Base-by-base conservation (phyloP, 2,329 filamentous ascomycete species). In the Colletotrichum tanaceti region DNA sequence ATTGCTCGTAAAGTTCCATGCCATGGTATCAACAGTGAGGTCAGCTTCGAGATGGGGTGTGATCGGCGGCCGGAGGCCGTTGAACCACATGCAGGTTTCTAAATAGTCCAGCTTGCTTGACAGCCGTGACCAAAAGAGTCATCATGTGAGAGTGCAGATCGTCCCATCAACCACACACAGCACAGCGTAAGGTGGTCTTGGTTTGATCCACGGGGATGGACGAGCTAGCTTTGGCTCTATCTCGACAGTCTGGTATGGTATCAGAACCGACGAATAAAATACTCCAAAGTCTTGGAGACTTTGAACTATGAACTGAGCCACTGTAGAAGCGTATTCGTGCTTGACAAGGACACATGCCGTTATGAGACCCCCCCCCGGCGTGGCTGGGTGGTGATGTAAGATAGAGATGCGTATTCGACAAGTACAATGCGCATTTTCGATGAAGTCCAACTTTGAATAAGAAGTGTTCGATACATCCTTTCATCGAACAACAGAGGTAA, bases 111-210 rank as follows among this genome's bases (percentile, higher is more conserved):
- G 9, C 18, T n/a, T 52, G 3, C 49, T 52, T 4, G 6, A 20
- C 14, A 4, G 20, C 3, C 13, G 39, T 18, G 6, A 22, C 41
- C 13, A 20, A 28, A 11, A 38, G 13, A 5, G 14, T 18, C 1
- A 22, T n/a, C 41, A 46, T 44, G 55, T 35, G 41, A 46, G 4
- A 20, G 18, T 39, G 35, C 35, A 41, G 52, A 55, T 55, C 52
- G 10, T 38, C 18, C 20, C 32, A 20, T 10, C 20, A n/a, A 7
- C n/a, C 38, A 43, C 18, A 41, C n/a, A n/a, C n/a, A n/a, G n/a
- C 38, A 57, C 54, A 13, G 43, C 22, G 10, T n/a, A 38, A 2
- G 5, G 22, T 20, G 39, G 28, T 32, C 44, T 18, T 9, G 11
- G 11, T 24, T n/a, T 54, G 32, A 39, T 39, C 14, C 28, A 39